Percentiles rank a stretch among this genome's conserved stretches.
phyloP scores from a whole-genome alignment of 345 rosid species.

The Eutrema heterophyllum region DNA sequence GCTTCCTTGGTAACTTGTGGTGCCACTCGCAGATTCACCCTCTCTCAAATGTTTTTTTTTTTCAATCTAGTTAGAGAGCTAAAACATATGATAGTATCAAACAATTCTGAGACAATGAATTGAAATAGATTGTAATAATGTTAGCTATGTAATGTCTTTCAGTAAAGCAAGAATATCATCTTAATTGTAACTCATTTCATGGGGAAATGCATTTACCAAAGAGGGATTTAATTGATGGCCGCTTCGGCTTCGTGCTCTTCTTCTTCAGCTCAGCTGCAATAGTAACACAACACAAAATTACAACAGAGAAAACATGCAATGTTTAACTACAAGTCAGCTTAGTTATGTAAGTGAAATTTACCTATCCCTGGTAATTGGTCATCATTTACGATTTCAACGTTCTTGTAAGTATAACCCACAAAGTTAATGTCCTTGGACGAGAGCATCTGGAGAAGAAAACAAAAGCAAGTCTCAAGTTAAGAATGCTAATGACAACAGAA shows the following conservation, averaged over 20 bases:
- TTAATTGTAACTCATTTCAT: too few species aligned
- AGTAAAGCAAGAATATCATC: too few species aligned
- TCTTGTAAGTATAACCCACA: slow-evolving; percentile 97
- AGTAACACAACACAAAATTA: background rate
- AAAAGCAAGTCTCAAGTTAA: slow-evolving; percentile 2
- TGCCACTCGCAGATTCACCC: slow-evolving; percentile 54
- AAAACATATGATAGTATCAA: background rate
- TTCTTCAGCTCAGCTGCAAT: slow-evolving; percentile 75
- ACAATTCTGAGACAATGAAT: background rate
- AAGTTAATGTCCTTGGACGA: slow-evolving; percentile 93
- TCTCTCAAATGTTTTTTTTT: slow-evolving; percentile 38
- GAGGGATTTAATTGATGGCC: slow-evolving; percentile 91
- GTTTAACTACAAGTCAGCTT: background rate
- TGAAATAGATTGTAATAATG: background rate
- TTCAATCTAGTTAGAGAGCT: slow-evolving; percentile 1
- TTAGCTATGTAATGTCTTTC: too few species aligned
- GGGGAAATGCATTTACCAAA: slow-evolving; percentile 56
- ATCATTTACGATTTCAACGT: slow-evolving; percentile 87
- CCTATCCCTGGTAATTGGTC: slow-evolving; percentile 90
- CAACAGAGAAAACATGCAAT: background rate
- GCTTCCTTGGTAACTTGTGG: slow-evolving; percentile 57
- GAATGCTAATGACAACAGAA: background rate
- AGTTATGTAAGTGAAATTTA: slow-evolving; percentile 28
- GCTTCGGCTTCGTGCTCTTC: slow-evolving; percentile 76
- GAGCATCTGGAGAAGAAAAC: slow-evolving; percentile 62